Base-by-base conservation (phyloP, 2,329 filamentous ascomycete genomes). In the Trichoderma lentiforme region DNA sequence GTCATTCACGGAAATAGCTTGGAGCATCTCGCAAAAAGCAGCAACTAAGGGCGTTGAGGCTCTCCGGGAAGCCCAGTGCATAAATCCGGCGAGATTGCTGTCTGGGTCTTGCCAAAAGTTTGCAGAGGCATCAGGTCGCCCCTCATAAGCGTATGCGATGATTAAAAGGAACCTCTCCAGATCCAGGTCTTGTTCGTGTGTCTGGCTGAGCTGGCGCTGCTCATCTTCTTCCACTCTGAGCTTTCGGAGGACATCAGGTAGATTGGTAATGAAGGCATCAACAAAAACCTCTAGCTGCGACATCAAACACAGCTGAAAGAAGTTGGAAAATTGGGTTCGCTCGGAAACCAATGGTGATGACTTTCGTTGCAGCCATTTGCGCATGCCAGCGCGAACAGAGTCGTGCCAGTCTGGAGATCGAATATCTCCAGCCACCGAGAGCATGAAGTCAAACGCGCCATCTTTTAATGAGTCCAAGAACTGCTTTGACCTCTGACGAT, bases 11-110 rank as follows among this genome's bases (percentile, higher is more conserved):
- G 96, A 93, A 62, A 99, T 91, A 1, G 95, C 92, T 78, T 94
- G 93, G 18, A 99, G 85, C 90, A 99, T 95, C 79, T 98, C 95
- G 81, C 96, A 99, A 77, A 98, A 99, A 14, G 95, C 95, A 73
- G 94, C 96, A 72, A 97, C 95, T 28, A 97, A 88, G n/a, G 96
- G 96, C 0, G 97, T 98, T 0, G 97, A 97, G 73, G 97, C 94
- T 76, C 96, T 88, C 76, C 94, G 92, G 4, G 96, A 97, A n/a
- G 95, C 93, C 96, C 96, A 99, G 74, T 97, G 93, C 79, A 99
- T 87, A 79, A 99, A 99, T 0, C 96, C 96, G 74, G 95, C 93
- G 36, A 99, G 85, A 76, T 98, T 97, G 78, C 94, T 94, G 77
- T 99, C 96, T 2, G 92, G 90, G 78, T 98, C 95, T 36, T 89